Percentiles rank a stretch among this genome's conserved stretches.
Conservation (phyloP, 139 green algal species). For the Chlorella sp. region DNA sequence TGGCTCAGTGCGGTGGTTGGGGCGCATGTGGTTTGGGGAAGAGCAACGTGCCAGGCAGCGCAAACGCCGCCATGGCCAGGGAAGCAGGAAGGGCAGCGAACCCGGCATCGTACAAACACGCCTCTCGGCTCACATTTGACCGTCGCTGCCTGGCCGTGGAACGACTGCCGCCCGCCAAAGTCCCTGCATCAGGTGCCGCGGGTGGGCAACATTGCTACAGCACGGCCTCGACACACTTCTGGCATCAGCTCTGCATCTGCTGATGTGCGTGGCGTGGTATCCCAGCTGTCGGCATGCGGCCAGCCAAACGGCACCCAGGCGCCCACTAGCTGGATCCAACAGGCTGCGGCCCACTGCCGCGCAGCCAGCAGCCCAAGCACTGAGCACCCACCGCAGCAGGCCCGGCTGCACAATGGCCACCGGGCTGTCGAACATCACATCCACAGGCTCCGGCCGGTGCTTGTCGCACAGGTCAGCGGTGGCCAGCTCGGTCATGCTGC, state of each 20-base stretch:
- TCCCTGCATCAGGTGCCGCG: slow-evolving; percentile 58
- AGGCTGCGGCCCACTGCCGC: too few relatives aligned
- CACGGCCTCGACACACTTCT: too few relatives aligned
- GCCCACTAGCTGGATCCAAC: too few relatives aligned
- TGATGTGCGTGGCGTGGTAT: too few relatives aligned
- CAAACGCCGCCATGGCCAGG: too few relatives aligned
- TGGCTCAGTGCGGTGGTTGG: neutral
- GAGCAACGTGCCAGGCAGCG: too few relatives aligned
- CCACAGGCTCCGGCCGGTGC: neutral
- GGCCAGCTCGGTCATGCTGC: neutral
- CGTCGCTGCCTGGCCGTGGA: slow-evolving; percentile 72
- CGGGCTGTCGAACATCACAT: neutral
- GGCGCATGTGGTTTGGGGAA: too few relatives aligned
- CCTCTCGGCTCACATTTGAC: slow-evolving; percentile 94
- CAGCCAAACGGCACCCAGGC: neutral
- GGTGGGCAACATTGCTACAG: too few relatives aligned
- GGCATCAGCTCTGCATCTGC: too few relatives aligned
- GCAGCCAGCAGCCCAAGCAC: neutral
- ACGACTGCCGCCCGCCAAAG: slow-evolving; percentile 72
- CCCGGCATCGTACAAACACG: slow-evolving; percentile 58
- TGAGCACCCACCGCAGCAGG: slow-evolving; percentile 10
- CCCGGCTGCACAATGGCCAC: slow-evolving; percentile 5
- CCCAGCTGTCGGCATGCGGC: neutral
- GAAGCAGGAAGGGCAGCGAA: neutral
- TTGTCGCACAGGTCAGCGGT: slow-evolving; percentile 21